Evolutionary conservation across 1,284 basidiomycete genomes (phyloP).

Genomic region (Athelia psychrophila): DNA sequence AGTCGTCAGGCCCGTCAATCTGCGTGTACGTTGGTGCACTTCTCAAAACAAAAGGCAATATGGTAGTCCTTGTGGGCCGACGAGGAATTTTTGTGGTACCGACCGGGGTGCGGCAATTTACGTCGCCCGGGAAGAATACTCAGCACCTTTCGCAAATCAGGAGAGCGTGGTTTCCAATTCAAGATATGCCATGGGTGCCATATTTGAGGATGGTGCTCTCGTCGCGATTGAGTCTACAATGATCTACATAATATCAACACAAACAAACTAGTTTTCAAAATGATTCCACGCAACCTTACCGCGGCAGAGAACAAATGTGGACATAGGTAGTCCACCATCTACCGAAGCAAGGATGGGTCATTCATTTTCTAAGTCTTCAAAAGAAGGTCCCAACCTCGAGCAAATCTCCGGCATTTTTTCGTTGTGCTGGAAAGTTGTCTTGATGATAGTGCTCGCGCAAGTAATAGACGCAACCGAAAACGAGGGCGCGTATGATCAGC

Average conservation of each 20-base stretch:
- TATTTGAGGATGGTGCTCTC: slow-evolving; percentile 43
- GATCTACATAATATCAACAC: slow-evolving; percentile 25
- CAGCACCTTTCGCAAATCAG: too few species aligned
- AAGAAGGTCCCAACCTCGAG: slow-evolving; percentile 38
- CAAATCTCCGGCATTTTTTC: neutral
- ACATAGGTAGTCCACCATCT: slow-evolving; percentile 51
- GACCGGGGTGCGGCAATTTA: too few species aligned
- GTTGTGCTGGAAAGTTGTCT: slow-evolving; percentile 20
- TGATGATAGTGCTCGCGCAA: slow-evolving; percentile 38
- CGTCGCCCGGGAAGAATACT: too few species aligned
- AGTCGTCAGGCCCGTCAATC: too few species aligned
- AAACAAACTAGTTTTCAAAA: too few species aligned
- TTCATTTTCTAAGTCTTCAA: neutral
- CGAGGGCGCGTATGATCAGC: slow-evolving; percentile 40
- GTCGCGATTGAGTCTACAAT: slow-evolving; percentile 44
- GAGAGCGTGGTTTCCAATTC: too few species aligned
- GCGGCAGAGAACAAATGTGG: slow-evolving; percentile 43
- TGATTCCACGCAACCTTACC: slow-evolving; percentile 30
- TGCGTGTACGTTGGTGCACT: too few species aligned
- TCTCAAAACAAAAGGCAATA: too few species aligned
- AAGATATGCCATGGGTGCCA: slow-evolving; percentile 44
- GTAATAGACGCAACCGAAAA: slow-evolving; percentile 42
- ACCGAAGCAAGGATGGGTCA: slow-evolving; percentile 22
- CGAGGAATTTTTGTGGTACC: too few species aligned
- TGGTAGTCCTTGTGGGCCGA: too few species aligned